Evolutionary conservation across 345 rosid species (phyloP), one percentile per base, ranked within the genome.

Genomic region (Syzygium jambos): DNA sequence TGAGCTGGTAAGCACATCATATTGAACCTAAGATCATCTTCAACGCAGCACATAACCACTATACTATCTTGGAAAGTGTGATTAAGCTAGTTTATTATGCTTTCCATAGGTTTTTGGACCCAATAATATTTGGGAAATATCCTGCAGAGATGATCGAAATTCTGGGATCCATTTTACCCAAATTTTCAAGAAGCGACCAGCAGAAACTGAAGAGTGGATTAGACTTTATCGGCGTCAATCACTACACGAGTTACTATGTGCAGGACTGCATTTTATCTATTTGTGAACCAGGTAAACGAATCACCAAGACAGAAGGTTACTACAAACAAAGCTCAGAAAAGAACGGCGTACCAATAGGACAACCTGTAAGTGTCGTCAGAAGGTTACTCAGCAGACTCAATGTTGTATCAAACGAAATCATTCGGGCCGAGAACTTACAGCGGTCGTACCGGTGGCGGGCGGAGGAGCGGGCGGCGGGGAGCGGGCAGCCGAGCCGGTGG

Each of bases 161-260:
- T 88, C 87, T 95, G 13, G 94, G 94, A 43, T 19, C 89, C 51
- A 56, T 85, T 84, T 88, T 95, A 80, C 98, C 97, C 9, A 12
- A 22, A 73, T 92, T 96, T 87, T 90, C 98, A 30, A 88, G 85
- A 52, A 49, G 91, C 41, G 95, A 95, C 10, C 86, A 86, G 88
- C 82, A 87, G 80, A 90, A 84, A 85, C 91, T 92, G 87, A 88
- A 87, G 86, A 89, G 52, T 21, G 91, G 90, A 41, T 88, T 92
- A 46, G 94, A 95, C 89, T 95, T 95, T 90, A 92, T 94, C n/a
- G 96, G 98, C 61, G 85, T 95, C 46, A 95, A 95, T 88, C 95
- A 95, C 68, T 95, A 95, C 30, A 95, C 90, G 5, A 92, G 94
- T 89, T 91, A 88, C 88, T 95, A 95, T 63, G 88, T 89, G 2